phyloP scores from a whole-genome alignment of 257 asterid genomes.

The Phtheirospermum japonicum region DNA sequence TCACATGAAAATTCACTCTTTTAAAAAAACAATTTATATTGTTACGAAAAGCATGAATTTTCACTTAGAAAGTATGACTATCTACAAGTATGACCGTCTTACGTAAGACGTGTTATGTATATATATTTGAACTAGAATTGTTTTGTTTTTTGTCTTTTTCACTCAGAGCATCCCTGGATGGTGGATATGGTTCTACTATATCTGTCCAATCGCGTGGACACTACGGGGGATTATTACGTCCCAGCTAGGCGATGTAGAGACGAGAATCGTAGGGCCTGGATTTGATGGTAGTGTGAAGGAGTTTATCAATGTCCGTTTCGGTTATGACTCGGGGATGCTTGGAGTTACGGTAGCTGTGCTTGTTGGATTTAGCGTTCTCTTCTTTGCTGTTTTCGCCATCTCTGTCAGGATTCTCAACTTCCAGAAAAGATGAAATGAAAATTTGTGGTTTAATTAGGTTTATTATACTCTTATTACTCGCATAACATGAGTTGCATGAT shows the following conservation, averaged over 20 bases:
- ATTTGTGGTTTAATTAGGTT: background rate
- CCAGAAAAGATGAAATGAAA: constrained; percentile 51
- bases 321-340: constrained; percentile 58
- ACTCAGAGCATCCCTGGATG: constrained; percentile 69
- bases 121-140: background rate
- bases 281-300: constrained; percentile 70
- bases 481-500: too few relatives aligned
- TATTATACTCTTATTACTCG: too few relatives aligned
- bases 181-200: constrained; percentile 94
- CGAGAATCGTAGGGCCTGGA: constrained; percentile 45
- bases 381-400: constrained; percentile 54
- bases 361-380: constrained; percentile 45
- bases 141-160: background rate
- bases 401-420: constrained; percentile 71
- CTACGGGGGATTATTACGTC: constrained; percentile 75
- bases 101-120: background rate
- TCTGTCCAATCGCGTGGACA: constrained; percentile 78
- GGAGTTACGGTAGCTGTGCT: constrained; percentile 47
- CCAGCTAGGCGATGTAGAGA: constrained; percentile 78
- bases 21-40: too few relatives aligned
- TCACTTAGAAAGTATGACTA: too few relatives aligned
- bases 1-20: too few relatives aligned
- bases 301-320: constrained; percentile 45
- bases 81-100: background rate
- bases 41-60: too few relatives aligned